phyloP scores from a whole-genome alignment of 2,329 filamentous ascomycete genomes.

The Hypomyces rosellus region DNA sequence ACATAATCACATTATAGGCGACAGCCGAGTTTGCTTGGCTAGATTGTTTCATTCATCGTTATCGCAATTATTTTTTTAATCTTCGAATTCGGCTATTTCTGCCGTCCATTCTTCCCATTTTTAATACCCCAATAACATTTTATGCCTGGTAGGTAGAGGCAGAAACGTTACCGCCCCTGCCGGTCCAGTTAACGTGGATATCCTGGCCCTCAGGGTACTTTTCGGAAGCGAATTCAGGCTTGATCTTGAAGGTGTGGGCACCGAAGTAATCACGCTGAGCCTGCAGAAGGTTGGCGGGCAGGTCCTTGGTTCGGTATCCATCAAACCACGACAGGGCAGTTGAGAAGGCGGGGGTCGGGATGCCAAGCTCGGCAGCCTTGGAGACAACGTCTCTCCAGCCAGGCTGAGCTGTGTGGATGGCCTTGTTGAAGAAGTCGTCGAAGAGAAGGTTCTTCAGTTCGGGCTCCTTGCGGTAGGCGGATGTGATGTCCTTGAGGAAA shows the following conservation, averaged over 20 bases:
- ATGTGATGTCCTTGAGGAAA: conserved; percentile 99
- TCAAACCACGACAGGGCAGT: conserved; percentile 98
- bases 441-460: conserved; percentile 98
- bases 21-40: background rate
- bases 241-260: conserved; percentile 83
- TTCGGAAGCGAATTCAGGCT: conserved; percentile 68
- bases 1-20: background rate
- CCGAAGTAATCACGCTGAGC: conserved; percentile 99
- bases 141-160: conserved; percentile 98
- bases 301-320: conserved; percentile 93
- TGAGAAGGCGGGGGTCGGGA: conserved; percentile 93
- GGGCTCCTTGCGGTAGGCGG: conserved; percentile 88
- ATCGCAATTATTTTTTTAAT: conserved; percentile 7
- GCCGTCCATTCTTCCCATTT: background rate
- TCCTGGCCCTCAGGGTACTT: conserved; percentile 82
- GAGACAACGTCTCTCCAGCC: conserved; percentile 89
- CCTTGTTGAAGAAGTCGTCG: conserved; percentile 99
- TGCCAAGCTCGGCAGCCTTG: conserved; percentile 89
- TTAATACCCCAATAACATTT: conserved; percentile 17
- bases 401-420: conserved; percentile 91
- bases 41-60: background rate
- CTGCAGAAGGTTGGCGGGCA: conserved; percentile 97
- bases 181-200: conserved; percentile 99
- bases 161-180: conserved; percentile 92
- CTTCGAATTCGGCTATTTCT: background rate